A percentile compares a stretch with the other conserved stretches of the same genome.
Evolutionary conservation across 2,329 filamentous ascomycete genomes (phyloP).

Genomic region (Nothomitra cinnamomea): DNA sequence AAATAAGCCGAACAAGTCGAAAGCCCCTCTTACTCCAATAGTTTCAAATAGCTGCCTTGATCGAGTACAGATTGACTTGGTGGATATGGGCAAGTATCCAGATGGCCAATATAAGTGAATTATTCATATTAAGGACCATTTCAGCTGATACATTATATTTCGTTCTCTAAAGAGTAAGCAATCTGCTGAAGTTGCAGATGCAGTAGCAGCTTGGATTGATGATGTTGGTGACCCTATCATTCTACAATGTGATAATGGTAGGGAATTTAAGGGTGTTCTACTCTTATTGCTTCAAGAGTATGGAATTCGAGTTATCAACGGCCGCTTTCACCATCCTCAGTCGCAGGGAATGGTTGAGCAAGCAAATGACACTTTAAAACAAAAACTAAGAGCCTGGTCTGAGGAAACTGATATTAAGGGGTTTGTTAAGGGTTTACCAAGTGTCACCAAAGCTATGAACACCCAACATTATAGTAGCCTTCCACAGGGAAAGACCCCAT

Average conservation of each 20-base stretch:
- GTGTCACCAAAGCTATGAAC: neutral
- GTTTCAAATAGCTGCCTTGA: neutral
- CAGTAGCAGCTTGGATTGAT: no score
- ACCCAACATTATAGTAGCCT: neutral
- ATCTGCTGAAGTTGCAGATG: no score
- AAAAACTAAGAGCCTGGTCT: no score
- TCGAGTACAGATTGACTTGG: neutral
- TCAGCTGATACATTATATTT: neutral
- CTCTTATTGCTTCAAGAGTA: no score
- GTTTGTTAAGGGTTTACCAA: neutral
- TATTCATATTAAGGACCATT: neutral
- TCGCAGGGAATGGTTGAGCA: neutral
- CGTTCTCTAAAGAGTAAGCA: neutral
- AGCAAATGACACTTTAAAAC: neutral
- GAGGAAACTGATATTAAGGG: neutral
- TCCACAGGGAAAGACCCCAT: neutral
- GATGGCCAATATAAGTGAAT: no score
- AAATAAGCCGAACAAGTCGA: neutral
- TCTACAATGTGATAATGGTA: no score
- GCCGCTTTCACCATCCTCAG: neutral
- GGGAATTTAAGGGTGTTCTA: no score
- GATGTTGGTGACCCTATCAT: no score
- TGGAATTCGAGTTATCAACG: no score
- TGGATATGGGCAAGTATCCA: no score
- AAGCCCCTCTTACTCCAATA: neutral